Evolutionary conservation across 352 stramenopile species (phyloP).

Genomic region (Pythium pyrilobum): DNA sequence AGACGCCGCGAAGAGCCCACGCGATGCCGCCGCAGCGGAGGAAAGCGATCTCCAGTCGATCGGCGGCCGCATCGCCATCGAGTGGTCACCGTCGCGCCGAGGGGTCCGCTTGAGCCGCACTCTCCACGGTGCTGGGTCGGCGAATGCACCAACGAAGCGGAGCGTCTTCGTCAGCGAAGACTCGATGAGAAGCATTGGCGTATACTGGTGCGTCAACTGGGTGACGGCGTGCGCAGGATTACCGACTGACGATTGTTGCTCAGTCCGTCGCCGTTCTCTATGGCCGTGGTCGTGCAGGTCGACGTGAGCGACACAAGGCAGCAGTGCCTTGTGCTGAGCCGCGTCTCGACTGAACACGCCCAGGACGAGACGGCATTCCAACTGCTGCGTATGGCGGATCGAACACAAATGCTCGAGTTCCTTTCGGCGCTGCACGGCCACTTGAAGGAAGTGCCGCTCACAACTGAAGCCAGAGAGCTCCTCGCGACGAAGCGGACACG

Average conservation of each 20-base stretch:
- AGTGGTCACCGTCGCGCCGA: neutral
- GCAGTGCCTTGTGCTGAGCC: conserved; percentile 54
- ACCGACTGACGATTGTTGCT: neutral
- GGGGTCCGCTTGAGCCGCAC: neutral
- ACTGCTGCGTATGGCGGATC: conserved; percentile 9
- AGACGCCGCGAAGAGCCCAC: conserved; percentile 11
- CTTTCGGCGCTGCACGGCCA: conserved; percentile 34
- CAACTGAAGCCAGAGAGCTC: conserved; percentile 28
- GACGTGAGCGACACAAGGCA: conserved; percentile 30
- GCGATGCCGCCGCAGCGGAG: neutral
- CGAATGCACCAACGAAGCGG: neutral
- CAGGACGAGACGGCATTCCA: neutral
- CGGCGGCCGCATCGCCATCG: neutral
- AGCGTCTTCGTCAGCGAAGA: conserved; percentile 11
- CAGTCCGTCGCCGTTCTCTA: conserved; percentile 54
- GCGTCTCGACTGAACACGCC: conserved; percentile 4
- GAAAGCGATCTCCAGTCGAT: conserved; percentile 7
- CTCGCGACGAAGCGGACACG: conserved; percentile 14
- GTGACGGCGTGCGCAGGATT: neutral
- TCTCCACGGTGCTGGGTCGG: too few relatives aligned
- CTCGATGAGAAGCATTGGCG: conserved; percentile 9
- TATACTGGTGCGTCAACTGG: conserved; percentile 38
- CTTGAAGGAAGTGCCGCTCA: conserved; percentile 45
- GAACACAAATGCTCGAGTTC: conserved; percentile 26
- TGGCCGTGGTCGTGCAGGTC: conserved; percentile 42